Base-by-base conservation (phyloP, 2,329 filamentous ascomycete genomes). In the Ophiocordyceps camponoti-rufipedis region DNA sequence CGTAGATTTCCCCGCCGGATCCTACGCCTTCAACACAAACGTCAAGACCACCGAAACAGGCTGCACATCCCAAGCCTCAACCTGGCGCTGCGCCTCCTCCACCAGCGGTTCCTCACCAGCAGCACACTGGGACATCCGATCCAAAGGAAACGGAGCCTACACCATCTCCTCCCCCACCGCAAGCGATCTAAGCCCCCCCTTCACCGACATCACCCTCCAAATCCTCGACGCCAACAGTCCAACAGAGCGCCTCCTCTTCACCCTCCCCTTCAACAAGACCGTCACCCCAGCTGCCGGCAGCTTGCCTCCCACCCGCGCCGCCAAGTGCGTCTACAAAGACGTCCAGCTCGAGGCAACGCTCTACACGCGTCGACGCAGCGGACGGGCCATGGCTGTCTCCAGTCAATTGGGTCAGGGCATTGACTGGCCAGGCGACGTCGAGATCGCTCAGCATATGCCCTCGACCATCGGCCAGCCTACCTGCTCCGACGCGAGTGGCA, bases 81-180 rank as follows among this genome's bases (percentile, higher is more conserved):
- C 75, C 1, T 84, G 78, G 75, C 65, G 65, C 46, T 84, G 80
- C 63, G 74, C 70, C 48, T 76, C 78, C 1, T 73, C 71, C 53
- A 60, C 60, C 4, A 43, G 50, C 12, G 61, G 64, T 18, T 61
- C 62, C 4, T 56, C 67, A 5, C 65, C 72, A 0, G 72, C 68
- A 7, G 80, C 82, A 58, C 68, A 73, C 55, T 83, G 78, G 78
- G 65, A 72, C 47, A 76, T 84, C 47, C 58, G 59, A 2, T 54
- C 63, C 4, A 49, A 54, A n/a, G 61, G 64, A 40, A 51, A 56
- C 13, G 56, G 56, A 31, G 57, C 61, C 13, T 77, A 70, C 58
- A 61, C 61, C 41, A 72, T 80, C 50, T 76, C 76, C 5, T 73
- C 73, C 2, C 66, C 64, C 19, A 33, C 67, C 28, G 75, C 67